Evolutionary conservation across 352 stramenopile species (phyloP).

Genomic region (Phytophthora sansomeana): DNA sequence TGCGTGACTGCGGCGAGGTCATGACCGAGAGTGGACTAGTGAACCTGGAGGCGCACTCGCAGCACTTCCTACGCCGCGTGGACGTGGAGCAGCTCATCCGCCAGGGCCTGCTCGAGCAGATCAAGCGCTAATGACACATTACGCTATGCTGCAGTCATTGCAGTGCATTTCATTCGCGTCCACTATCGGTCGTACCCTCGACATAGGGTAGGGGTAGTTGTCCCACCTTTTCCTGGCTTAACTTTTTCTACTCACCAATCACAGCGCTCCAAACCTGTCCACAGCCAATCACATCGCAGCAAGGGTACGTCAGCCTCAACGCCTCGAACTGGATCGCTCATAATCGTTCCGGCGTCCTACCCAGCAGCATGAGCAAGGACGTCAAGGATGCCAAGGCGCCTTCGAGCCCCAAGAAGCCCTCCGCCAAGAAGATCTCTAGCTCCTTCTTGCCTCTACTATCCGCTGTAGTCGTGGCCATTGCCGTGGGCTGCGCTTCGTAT

Average conservation of each 20-base stretch:
- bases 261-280: not conserved
- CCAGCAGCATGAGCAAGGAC: slow-evolving; percentile 24
- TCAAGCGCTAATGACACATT: slow-evolving; percentile 59
- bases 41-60: slow-evolving; percentile 88
- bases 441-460: slow-evolving; percentile 38
- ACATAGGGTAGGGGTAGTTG: slow-evolving; percentile 1
- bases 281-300: slow-evolving; percentile 27
- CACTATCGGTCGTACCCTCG: slow-evolving; percentile 19
- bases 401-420: slow-evolving; percentile 17
- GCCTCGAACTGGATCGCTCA: slow-evolving; percentile 2
- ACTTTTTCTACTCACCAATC: slow-evolving; percentile 30
- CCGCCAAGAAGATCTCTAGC: slow-evolving; percentile 25
- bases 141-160: slow-evolving; percentile 26
- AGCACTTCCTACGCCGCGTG: slow-evolving; percentile 88
- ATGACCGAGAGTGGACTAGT: slow-evolving; percentile 92
- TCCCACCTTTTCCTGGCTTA: slow-evolving; percentile 8
- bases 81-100: slow-evolving; percentile 88
- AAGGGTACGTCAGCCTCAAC: slow-evolving; percentile 23
- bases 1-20: slow-evolving; percentile 90
- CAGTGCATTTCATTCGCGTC: slow-evolving; percentile 27
- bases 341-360: slow-evolving; percentile 6
- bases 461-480: slow-evolving; percentile 22
- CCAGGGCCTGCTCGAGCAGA: slow-evolving; percentile 86
- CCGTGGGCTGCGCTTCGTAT: slow-evolving; percentile 36
- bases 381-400: slow-evolving; percentile 9